Base-by-base conservation (phyloP, 805 yeast genomes). In the Spathaspora sp. region DNA sequence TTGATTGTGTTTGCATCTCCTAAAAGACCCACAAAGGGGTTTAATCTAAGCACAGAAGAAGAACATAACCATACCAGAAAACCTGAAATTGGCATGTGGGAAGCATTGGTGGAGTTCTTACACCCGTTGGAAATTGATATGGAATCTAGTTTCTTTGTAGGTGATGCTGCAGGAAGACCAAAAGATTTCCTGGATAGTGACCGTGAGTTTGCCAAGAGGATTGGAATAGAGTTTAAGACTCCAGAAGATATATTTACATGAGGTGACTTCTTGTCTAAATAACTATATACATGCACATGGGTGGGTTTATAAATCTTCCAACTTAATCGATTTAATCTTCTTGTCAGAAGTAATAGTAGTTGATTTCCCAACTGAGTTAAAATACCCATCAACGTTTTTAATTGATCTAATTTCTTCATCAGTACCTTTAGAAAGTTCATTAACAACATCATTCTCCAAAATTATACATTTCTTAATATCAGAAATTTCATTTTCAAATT, bases 101-200 rank as follows among this genome's bases (percentile, higher is more conserved):
- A 75, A 0, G 78, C 75, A 47, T 70, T 87, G 32, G 53, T 59
- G 6, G 58, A 64, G 14, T 84, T 79, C 57, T 53, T 81, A 12
- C 52, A 59, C 14, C 40, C 50, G 49, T 17, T 54, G 26, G 55
- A 56, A 0, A 57, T 83, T 1, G 83, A 82, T 58, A 47, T 63
- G 47, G 68, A 62, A 0, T 56, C 66, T 9, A 80, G 89, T 48
- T 73, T 84, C 49, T 94, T 70, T 65, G 92, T 91, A n/a, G 99
- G 99, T 5, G 99, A 93, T 70, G 98, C 98, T 0, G 98, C 97
- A 6, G 99, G 98, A 0, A 74, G 98, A 49, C 60, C 63, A 1
- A 66, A 62, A 0, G 98, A 93, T 66, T 87, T 86, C 63, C 88
- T 94, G 74, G 91, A 88, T 58, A 80, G 87, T 47, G 99, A 93